Evolutionary conservation across 805 yeast genomes (phyloP).

Genomic region (Starmerella asiatica): DNA sequence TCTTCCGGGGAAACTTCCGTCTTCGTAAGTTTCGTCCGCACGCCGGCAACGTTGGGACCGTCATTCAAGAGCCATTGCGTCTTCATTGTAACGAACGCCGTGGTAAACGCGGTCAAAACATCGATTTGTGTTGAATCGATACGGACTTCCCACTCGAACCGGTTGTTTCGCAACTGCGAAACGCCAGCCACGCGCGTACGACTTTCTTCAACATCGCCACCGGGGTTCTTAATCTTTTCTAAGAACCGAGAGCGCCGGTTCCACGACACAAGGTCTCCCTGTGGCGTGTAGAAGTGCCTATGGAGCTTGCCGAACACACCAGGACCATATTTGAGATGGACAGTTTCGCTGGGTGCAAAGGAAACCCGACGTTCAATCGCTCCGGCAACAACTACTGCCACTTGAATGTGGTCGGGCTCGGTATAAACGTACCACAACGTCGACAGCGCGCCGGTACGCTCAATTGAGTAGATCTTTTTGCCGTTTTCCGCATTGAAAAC

Average conservation of each 20-base stretch:
- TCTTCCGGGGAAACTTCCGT: not conserved
- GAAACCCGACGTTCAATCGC: slow-evolving; percentile 34
- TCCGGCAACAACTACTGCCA: slow-evolving; percentile 41
- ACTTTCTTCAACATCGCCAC: slow-evolving; percentile 43
- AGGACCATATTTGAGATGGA: slow-evolving; percentile 31
- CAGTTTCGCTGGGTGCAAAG: slow-evolving; percentile 31
- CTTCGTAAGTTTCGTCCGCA: not conserved
- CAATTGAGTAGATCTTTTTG: slow-evolving; percentile 37
- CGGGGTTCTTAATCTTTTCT: slow-evolving; percentile 41
- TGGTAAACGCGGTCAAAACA: slow-evolving; percentile 42
- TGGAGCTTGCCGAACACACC: slow-evolving; percentile 21
- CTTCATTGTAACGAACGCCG: slow-evolving; percentile 48
- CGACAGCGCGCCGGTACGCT: slow-evolving; percentile 35
- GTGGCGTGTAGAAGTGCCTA: slow-evolving; percentile 38
- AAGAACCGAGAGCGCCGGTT: slow-evolving; percentile 38
- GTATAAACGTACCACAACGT: slow-evolving; percentile 42
- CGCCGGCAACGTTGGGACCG: slow-evolving; percentile 24
- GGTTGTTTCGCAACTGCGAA: slow-evolving; percentile 43
- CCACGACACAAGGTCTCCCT: slow-evolving; percentile 47
- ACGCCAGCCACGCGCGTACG: slow-evolving; percentile 44
- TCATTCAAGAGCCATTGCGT: slow-evolving; percentile 39
- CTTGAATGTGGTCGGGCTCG: slow-evolving; percentile 34
- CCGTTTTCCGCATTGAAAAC: slow-evolving; percentile 36
- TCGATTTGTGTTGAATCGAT: slow-evolving; percentile 36
- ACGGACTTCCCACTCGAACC: slow-evolving; percentile 45